Evolutionary conservation across 129 eudicot species (phyloP).

Genomic region (Helianthus tuberosus): DNA sequence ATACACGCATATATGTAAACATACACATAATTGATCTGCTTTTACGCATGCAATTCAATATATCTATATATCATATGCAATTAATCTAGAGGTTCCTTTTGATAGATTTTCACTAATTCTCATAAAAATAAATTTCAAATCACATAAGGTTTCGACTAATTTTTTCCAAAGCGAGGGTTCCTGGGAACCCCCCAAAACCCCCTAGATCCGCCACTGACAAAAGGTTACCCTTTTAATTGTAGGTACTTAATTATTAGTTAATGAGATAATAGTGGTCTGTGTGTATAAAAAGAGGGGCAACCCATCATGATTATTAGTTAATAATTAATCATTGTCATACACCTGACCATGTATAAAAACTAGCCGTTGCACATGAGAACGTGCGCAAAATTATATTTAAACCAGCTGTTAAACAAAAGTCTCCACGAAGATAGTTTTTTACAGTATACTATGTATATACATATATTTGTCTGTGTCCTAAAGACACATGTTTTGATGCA

Average conservation of each 20-base stretch:
- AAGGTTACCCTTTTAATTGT: background rate
- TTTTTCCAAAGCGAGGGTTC: no score
- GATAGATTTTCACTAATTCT: no score
- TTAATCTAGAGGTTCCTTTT: no score
- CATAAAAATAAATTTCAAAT: no score
- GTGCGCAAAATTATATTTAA: conserved; percentile 9
- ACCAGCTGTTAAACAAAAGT: background rate
- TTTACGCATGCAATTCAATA: no score
- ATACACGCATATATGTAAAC: background rate
- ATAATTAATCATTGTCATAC: background rate
- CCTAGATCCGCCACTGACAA: no score
- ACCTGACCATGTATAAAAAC: background rate
- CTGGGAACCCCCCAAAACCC: no score
- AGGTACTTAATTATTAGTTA: background rate
- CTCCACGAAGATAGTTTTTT: background rate
- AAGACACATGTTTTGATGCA: background rate
- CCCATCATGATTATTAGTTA: background rate
- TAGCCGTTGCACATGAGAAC: conserved; percentile 17
- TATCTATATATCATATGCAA: no score
- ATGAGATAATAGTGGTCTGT: no score
- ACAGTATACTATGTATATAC: background rate
- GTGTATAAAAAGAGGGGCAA: background rate
- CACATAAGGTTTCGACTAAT: no score
- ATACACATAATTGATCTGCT: background rate
- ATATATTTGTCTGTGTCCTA: background rate